A percentile compares a stretch with the other conserved stretches of the same genome.
phyloP scores from a whole-genome alignment of 2,329 filamentous ascomycete genomes.

The Aspergillus versicolor region DNA sequence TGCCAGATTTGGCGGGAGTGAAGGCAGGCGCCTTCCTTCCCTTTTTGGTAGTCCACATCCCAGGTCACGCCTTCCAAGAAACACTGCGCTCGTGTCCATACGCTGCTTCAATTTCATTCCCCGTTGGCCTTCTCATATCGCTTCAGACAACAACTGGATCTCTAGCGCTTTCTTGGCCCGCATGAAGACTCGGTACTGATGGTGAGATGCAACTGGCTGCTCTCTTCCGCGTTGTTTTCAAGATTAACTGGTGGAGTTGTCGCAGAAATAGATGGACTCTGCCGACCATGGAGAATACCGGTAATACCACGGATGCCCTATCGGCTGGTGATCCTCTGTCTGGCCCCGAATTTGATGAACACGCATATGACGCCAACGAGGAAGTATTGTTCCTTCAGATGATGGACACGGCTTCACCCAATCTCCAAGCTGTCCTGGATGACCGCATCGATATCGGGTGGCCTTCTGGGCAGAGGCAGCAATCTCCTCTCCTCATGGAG shows the following conservation, averaged over 20 bases:
- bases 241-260: neutral
- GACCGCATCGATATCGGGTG: constrained; percentile 13
- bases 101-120: neutral
- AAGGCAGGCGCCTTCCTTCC: neutral
- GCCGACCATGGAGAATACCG: neutral
- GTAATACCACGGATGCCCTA: neutral
- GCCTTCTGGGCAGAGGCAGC: constrained; percentile 4
- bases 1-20: neutral
- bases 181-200: neutral
- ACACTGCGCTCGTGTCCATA: neutral
- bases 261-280: neutral
- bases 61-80: neutral
- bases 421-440: constrained; percentile 16
- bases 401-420: constrained; percentile 17
- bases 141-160: neutral
- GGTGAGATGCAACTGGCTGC: neutral
- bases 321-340: neutral
- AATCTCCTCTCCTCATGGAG: constrained; percentile 27
- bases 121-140: neutral
- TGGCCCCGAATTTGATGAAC: neutral
- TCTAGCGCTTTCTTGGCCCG: neutral
- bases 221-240: neutral
- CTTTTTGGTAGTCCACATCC: neutral
- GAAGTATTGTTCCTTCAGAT: constrained; percentile 22
- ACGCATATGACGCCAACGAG: constrained; percentile 17